Evolutionary conservation across 1,284 basidiomycete species (phyloP).

Genomic region (Leccinum pallidistipes): DNA sequence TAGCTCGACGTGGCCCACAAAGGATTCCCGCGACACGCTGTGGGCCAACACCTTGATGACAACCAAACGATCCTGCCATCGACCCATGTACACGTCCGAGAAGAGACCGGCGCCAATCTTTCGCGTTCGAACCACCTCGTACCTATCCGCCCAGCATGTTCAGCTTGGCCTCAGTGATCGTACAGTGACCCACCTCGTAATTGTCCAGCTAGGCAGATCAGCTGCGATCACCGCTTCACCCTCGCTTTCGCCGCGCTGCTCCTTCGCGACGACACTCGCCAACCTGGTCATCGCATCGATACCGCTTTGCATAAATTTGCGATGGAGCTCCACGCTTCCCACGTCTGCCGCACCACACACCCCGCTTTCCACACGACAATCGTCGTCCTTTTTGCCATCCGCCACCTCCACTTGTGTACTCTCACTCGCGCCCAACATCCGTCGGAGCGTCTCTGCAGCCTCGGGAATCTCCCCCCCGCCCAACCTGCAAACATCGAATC

Average conservation of each 20-base stretch:
- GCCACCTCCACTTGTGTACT: background rate
- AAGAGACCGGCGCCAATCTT: constrained; percentile 70
- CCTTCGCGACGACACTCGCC: constrained; percentile 24
- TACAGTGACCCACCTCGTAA: constrained; percentile 47
- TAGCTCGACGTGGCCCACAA: constrained; percentile 50
- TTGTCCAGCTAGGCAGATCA: constrained; percentile 69
- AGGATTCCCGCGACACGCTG: constrained; percentile 48
- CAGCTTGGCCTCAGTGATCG: background rate
- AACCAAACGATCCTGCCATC: constrained; percentile 59
- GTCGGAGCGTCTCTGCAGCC: constrained; percentile 56
- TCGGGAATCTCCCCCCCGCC: constrained; percentile 73
- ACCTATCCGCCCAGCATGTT: constrained; percentile 35
- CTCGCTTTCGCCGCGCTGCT: background rate
- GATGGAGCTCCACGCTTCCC: constrained; percentile 25
- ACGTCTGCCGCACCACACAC: background rate
- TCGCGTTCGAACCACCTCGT: constrained; percentile 61
- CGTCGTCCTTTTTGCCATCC: background rate
- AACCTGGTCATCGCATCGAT: constrained; percentile 52
- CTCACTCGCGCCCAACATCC: background rate
- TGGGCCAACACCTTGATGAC: constrained; percentile 58
- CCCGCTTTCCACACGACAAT: background rate
- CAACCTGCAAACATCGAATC: constrained; percentile 61
- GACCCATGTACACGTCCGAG: constrained; percentile 67
- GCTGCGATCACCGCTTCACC: constrained; percentile 18
- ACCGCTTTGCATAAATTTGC: constrained; percentile 48